Evolutionary conservation across 306 rosid species (phyloP).

Genomic region (Pueraria montana): DNA sequence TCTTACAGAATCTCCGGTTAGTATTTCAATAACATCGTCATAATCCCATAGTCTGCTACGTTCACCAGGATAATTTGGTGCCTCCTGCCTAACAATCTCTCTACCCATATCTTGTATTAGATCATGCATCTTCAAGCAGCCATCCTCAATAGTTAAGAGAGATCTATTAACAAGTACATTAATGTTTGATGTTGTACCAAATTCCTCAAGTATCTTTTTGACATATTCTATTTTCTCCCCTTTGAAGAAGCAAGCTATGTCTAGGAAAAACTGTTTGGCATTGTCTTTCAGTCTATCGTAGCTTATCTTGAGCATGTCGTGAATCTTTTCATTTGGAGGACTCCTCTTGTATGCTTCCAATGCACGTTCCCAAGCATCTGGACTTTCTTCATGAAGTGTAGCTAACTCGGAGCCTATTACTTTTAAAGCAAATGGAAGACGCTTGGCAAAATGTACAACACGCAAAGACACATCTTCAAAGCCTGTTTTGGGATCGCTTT

Average conservation of each 20-base stretch:
- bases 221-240: constrained; percentile 25
- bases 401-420: constrained; percentile 18
- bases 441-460: not conserved
- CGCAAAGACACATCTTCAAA: constrained; percentile 2
- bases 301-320: constrained; percentile 5
- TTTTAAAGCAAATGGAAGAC: constrained; percentile 31
- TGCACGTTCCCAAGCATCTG: not conserved
- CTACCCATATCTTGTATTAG: constrained; percentile 42
- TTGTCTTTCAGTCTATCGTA: not conserved
- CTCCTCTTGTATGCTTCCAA: not conserved
- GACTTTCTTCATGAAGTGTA: not conserved
- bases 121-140: constrained; percentile 27
- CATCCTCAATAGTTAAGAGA: not conserved
- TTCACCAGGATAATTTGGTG: not conserved
- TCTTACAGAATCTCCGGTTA: not conserved
- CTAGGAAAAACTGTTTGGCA: constrained; percentile 11
- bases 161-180: not conserved
- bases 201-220: not conserved
- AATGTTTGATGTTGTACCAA: not conserved
- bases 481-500: too few species aligned
- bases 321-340: not conserved
- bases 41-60: constrained; percentile 42
- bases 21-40: constrained; percentile 4
- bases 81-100: constrained; percentile 24
- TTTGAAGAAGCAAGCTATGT: constrained; percentile 44